Evolutionary conservation across 139 green algal species (phyloP), one percentile per base, ranked within the genome.

Genomic region (Auxenochlorella protothecoides): DNA sequence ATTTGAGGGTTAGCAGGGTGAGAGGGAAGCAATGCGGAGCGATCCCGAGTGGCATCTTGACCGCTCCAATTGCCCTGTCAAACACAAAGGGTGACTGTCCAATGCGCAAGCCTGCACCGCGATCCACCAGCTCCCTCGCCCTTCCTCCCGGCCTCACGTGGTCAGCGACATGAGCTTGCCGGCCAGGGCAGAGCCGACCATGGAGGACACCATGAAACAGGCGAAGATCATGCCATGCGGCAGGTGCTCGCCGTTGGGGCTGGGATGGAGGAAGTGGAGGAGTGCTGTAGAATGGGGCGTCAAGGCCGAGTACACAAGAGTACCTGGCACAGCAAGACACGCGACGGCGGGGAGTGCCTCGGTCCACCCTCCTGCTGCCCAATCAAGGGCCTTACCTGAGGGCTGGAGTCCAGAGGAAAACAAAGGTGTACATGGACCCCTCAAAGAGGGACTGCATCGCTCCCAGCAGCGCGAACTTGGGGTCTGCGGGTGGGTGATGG

Each of bases 371-470:
- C 27, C 27, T 44, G 27, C 27, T 44, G 27, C 27, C 27, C 27
- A 44, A 44, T 44, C 27, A 44, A 44, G 27, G 27, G 27, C 27
- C 27, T 44, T 1, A 64, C 71, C 64, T 68, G 54, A 98, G 86
- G 5, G 92, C 89, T 12, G 92, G 91, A 5, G 93, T 98, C 93
- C 93, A 98, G 71, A 98, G 84, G 85, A 98, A 98, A 2, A 98
- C 92, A 81, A 98, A 98, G 3, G 93, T 97, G 83, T 98, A 98
- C 93, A 98, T 97, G 74, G 79, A 78, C 7, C 85, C 93, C 80
- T 98, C 93, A 78, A 98, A 98, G 60, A 98, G 73, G 3, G 87
- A 85, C 79, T 98, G 93, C 83, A 97, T 95, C 13, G 85, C 89
- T 4, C 92, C 92, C 55, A 97, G 84, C 62, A 97, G 71, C 5